Conservation (phyloP, 768 basidiomycete genomes). For the Suillus decipiens region DNA sequence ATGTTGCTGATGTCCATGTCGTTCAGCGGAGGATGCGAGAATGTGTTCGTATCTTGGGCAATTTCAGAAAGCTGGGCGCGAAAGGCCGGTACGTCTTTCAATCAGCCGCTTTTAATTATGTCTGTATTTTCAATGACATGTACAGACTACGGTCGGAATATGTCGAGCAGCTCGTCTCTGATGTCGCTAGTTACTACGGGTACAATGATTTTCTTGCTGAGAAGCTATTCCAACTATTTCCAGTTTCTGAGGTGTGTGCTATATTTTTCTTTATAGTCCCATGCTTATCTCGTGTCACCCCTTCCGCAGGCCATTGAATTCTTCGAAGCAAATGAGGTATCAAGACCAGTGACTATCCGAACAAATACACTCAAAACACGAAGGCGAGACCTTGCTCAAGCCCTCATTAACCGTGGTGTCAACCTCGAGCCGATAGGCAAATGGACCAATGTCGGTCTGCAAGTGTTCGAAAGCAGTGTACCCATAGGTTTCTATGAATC, state of each 20-base stretch:
- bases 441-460: conserved; percentile 99
- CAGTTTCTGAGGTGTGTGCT: conserved; percentile 78
- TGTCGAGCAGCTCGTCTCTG: conserved; percentile 80
- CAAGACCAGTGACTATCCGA: conserved; percentile 96
- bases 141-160: conserved; percentile 87
- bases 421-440: conserved; percentile 98
- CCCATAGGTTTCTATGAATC: conserved; percentile 69
- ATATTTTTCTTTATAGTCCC: conserved; percentile 12
- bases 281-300: conserved; percentile 7
- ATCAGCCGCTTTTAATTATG: conserved; percentile 14
- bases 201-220: conserved; percentile 96
- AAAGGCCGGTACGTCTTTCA: conserved; percentile 58
- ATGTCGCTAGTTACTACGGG: conserved; percentile 95
- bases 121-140: conserved; percentile 12
- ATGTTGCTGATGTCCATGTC: conserved; percentile 69
- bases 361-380: conserved; percentile 95
- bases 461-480: conserved; percentile 94
- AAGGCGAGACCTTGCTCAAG: conserved; percentile 91
- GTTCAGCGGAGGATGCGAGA: conserved; percentile 81
- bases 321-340: conserved; percentile 95
- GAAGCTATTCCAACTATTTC: conserved; percentile 92
- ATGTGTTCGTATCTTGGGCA: conserved; percentile 69
- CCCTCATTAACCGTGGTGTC: conserved; percentile 92
- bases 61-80: conserved; percentile 68
- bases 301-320: conserved; percentile 87